These are phyloP conservation scores for Tagetes patula DNA, from an alignment of 129 eudicot genomes.

Conservation along the genomic window DNA sequence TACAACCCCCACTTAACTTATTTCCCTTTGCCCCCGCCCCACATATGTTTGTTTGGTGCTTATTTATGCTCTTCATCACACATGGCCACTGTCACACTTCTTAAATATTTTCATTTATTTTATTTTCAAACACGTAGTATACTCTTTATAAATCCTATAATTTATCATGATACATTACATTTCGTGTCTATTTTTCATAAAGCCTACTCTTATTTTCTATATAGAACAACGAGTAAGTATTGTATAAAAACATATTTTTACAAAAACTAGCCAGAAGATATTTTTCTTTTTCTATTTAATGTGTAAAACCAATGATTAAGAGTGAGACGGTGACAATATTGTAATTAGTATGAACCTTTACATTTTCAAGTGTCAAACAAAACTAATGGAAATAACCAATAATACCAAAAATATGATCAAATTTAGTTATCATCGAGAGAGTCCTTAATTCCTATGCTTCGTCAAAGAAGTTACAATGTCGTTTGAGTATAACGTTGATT, in stretches of 20 bases:
- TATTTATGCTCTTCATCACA: constrained; percentile 24
- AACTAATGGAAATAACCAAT: neutral
- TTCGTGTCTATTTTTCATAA: neutral
- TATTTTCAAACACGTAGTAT: neutral
- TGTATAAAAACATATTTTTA: too few relatives aligned
- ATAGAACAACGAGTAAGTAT: too few relatives aligned
- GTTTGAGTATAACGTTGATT: neutral
- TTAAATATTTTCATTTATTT: neutral
- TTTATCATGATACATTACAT: neutral
- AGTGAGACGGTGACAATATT: too few relatives aligned
- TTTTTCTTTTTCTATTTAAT: too few relatives aligned
- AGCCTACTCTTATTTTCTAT: too few relatives aligned
- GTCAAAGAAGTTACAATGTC: too few relatives aligned
- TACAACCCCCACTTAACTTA: constrained; percentile 39
- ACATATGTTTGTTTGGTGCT: constrained; percentile 44
- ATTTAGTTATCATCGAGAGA: neutral
- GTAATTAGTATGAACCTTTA: too few relatives aligned
- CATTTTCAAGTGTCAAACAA: neutral
- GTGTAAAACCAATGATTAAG: too few relatives aligned
- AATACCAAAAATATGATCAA: neutral
- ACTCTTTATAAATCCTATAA: neutral
- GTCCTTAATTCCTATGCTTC: too few relatives aligned
- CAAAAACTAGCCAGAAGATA: too few relatives aligned
- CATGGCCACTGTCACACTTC: constrained; percentile 23
- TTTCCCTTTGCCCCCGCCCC: constrained; percentile 8